Base-by-base conservation (phyloP, 192 early-diverging fungal species). In the Coemansia pectinata region DNA sequence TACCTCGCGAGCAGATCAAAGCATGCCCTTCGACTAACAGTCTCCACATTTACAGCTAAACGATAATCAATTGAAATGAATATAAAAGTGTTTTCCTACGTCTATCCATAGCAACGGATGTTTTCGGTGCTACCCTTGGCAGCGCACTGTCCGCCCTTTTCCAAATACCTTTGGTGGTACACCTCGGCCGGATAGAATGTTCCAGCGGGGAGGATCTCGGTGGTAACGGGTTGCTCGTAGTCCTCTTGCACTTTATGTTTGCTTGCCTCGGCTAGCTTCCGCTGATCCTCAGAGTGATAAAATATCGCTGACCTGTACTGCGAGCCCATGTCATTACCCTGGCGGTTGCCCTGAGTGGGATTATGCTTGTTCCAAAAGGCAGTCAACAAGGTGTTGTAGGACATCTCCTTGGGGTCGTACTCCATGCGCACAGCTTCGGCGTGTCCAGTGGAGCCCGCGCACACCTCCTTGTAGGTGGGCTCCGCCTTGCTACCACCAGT, bases 301-400 rank as follows among this genome's bases (percentile, higher is more conserved):
- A 94, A 94, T 67, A 98, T 94, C 12, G 87, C 92, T 4, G 90
- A 92, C 14, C 96, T 86, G 85, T 98, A 91, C 77, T 98, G 96
- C 14, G 91, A 87, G 17, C 96, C 96, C 25, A 72, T 45, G 71
- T 98, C 95, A 38, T 83, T 85, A 4, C 96, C 96, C 67, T 97
- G 96, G 1, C 87, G 79, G 77, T 94, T 91, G n/a, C 87, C 50
- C 12, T 91, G 94, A 2, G 95, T 97, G 2, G 96, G 93, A 71
- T 98, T 93, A 73, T 94, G 90, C 72, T 88, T 88, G 61, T 86
- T 85, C 83, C 92, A 96, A 73, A 97, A 97, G 69, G 91, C 90
- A 48, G 90, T 88, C 11, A 95, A 77, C 27, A 98, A 85, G 9
- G 79, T 83, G n/a, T 73, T 80, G 81, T 94, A 98, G 8, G 88